Conservation (phyloP, 257 asterid genomes). For the Nicotiana attenuata region DNA sequence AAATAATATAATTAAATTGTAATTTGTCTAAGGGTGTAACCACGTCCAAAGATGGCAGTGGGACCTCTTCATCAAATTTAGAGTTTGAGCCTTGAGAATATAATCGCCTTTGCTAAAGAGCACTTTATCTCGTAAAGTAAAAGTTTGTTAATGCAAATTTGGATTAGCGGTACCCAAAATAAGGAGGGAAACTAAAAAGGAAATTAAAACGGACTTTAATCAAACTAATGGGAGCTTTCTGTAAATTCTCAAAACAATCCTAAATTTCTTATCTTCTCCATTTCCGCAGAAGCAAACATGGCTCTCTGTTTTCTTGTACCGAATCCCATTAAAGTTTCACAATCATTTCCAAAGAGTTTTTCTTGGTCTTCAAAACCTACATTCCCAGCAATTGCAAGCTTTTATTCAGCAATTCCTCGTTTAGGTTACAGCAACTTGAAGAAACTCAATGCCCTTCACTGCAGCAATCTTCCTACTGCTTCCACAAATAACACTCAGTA, state of each 20-base stretch:
- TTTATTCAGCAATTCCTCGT: constrained; percentile 19
- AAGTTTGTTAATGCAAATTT: too few relatives aligned
- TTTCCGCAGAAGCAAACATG: not conserved
- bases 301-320: not conserved
- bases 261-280: not conserved
- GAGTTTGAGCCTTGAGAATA: too few relatives aligned
- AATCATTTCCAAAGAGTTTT: not conserved
- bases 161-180: too few relatives aligned
- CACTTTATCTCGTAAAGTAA: too few relatives aligned
- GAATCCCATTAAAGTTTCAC: not conserved
- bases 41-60: too few relatives aligned
- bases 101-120: too few relatives aligned
- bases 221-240: not conserved
- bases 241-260: not conserved
- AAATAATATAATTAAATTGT: not conserved
- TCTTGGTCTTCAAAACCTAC: constrained; percentile 22
- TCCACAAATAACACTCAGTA: constrained; percentile 59
- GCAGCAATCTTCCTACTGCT: constrained; percentile 45
- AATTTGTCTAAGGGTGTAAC: not conserved
- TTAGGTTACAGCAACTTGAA: constrained; percentile 18
- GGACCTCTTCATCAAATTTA: too few relatives aligned
- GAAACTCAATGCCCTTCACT: constrained; percentile 26
- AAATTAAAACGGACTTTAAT: too few relatives aligned
- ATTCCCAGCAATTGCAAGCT: constrained; percentile 9
- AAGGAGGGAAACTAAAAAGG: not conserved